Percentiles rank a stretch among this genome's conserved stretches.
Evolutionary conservation across 176 grass and related monocot genomes (phyloP).

Genomic region (Puya raimondii): DNA sequence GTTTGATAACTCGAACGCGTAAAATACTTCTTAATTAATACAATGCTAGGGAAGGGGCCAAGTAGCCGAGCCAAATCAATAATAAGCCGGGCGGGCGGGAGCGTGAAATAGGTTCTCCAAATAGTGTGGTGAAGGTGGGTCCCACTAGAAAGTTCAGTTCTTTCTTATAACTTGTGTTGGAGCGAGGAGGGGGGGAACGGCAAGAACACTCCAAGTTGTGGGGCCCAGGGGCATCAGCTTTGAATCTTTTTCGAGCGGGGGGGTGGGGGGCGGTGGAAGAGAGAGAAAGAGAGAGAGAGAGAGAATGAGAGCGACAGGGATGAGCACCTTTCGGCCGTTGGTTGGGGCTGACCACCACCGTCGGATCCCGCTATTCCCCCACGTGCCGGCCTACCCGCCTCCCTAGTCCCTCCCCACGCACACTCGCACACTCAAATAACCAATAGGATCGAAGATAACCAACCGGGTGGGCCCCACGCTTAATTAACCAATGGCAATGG

Average conservation of each 20-base stretch:
- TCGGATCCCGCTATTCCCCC: constrained; percentile 22
- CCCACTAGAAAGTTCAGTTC: background rate
- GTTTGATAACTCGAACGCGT: too few relatives aligned
- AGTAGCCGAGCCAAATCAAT: background rate
- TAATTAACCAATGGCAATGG: too few relatives aligned
- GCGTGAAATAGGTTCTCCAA: background rate
- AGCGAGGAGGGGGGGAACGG: background rate
- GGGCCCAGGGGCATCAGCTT: constrained; percentile 7
- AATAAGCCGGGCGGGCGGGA: too few relatives aligned
- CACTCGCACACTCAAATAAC: too few relatives aligned
- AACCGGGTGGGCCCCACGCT: too few relatives aligned
- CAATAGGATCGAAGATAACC: too few relatives aligned
- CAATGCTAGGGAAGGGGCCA: too few relatives aligned
- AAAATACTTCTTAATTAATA: too few relatives aligned
- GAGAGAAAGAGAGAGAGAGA: constrained; percentile 5
- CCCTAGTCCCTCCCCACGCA: too few relatives aligned
- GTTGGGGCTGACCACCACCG: constrained; percentile 17
- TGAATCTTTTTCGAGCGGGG: constrained; percentile 8
- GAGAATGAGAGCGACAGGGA: background rate
- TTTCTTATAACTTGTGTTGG: background rate
- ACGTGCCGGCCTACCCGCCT: constrained; percentile 13
- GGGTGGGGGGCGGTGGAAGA: background rate
- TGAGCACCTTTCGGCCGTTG: constrained; percentile 30
- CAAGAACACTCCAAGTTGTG: constrained; percentile 1
- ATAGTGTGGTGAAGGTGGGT: background rate